Evolutionary conservation across 192 early-diverging fungal species (phyloP).

Genomic region (Kappamyces sp.): DNA sequence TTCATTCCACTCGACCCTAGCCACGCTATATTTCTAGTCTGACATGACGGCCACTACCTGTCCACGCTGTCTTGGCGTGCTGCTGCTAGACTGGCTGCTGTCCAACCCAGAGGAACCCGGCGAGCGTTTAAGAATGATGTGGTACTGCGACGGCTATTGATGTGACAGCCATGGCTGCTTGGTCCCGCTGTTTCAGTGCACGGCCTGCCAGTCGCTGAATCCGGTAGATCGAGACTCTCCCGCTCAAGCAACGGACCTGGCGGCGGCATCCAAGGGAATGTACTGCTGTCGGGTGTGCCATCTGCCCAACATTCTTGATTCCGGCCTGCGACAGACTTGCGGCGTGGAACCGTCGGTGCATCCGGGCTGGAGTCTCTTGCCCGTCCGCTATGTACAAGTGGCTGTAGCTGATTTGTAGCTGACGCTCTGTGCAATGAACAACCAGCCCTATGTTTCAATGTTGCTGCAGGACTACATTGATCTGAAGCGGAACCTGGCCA

Average conservation of each 20-base stretch:
- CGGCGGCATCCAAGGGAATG: not conserved
- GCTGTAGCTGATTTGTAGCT: not conserved
- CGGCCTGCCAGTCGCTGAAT: too few species aligned
- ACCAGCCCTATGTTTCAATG: not conserved
- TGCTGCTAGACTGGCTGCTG: too few species aligned
- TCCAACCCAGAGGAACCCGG: too few species aligned
- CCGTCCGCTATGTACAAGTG: not conserved
- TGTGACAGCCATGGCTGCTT: too few species aligned
- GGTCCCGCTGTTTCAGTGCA: too few species aligned
- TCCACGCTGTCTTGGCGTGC: not conserved
- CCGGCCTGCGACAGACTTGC: not conserved
- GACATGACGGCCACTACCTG: not conserved
- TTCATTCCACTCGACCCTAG: not conserved
- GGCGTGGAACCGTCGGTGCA: not conserved
- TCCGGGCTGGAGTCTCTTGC: not conserved
- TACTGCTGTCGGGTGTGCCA: slow-evolving; percentile 1
- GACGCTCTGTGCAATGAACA: not conserved
- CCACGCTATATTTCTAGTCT: not conserved
- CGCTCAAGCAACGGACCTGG: too few species aligned
- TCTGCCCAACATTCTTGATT: not conserved
- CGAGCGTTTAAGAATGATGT: too few species aligned
- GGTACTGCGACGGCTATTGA: too few species aligned
- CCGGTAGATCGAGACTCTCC: too few species aligned
- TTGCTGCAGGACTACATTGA: not conserved
- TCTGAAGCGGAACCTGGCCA: slow-evolving; percentile 1